These are phyloP conservation scores for Thuja plicata DNA, from an alignment of 83 land plant species.

Conservation along the genomic window DNA sequence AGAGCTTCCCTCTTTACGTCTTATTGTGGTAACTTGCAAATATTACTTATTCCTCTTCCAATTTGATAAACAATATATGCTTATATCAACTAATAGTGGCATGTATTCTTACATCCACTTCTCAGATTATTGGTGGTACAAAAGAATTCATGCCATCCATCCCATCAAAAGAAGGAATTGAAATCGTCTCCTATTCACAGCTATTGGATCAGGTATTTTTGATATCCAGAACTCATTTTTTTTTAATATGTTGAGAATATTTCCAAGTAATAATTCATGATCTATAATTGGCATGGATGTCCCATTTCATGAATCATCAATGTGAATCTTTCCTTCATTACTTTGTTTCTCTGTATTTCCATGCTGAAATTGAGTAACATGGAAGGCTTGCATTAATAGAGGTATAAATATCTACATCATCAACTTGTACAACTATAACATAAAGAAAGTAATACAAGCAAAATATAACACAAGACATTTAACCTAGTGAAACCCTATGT, in stretches of 20 bases:
- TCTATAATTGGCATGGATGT: too few species aligned
- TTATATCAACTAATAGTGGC: not conserved
- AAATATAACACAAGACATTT: too few species aligned
- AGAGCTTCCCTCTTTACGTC: constrained; percentile 78
- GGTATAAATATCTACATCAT: too few species aligned
- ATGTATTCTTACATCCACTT: constrained; percentile 2
- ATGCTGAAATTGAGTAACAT: too few species aligned
- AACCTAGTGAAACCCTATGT: too few species aligned
- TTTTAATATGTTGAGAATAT: not conserved
- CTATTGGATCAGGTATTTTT: constrained; percentile 67
- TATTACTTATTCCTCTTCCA: not conserved
- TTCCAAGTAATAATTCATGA: not conserved
- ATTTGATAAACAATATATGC: not conserved
- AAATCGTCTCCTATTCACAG: constrained; percentile 69
- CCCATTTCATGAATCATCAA: too few species aligned
- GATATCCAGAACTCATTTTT: not conserved
- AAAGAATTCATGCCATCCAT: constrained; percentile 71
- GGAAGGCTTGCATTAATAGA: too few species aligned
- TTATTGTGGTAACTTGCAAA: constrained; percentile 79
- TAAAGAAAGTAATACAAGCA: too few species aligned
- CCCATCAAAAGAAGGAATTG: constrained; percentile 67
- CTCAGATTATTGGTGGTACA: constrained; percentile 82
- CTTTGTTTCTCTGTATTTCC: too few species aligned
- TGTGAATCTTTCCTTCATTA: too few species aligned
- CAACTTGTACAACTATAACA: too few species aligned